Evolutionary conservation across 2,329 filamentous ascomycete genomes (phyloP), one percentile per base, ranked within the genome.

Genomic region (Ascochyta clinopodiicola): DNA sequence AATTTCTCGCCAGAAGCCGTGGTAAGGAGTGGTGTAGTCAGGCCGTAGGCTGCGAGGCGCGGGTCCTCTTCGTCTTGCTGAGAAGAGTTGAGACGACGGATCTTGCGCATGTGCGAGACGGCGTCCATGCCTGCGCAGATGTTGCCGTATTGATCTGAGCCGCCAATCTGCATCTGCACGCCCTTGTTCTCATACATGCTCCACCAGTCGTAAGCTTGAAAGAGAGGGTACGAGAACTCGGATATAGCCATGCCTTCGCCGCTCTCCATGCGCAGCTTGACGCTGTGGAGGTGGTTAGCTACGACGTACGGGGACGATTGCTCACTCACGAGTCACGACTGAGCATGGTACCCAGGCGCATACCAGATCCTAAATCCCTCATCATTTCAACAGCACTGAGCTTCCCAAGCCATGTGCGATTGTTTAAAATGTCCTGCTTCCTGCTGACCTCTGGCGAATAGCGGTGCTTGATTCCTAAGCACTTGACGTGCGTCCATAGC

Each of bases 151-250:
- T 99, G 95, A 72, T 99, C 95, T 6, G 92, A 92, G 35, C 95
- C 95, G 54, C 95, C 95, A 47, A 99, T 91, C 77, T 99, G 92
- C 72, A 98, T 84, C 70, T 93, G 88, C 9, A 92, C 82, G 43
- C 84, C 82, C 46, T 82, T 84, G 22, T 82, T 81, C 42, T 85
- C 82, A 76, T 90, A 96, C 78, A 98, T 84, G 64, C 90, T 83
- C 91, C 91, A 98, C 86, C 93, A 99, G 74, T 99, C 95, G 89
- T 93, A 98, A 21, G 89, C 92, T 74, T 99, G 95, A 67, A 98
- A 86, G 15, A 99, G 78, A 1, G 96, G 95, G 70, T 99, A 99
- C 37, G 87, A 85, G 75, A 99, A 96, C 73, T 99, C 95, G 32
- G 91, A 88, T 67, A 96, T 90, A 0, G 93, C 96, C 89, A 99